Conservation (phyloP, 306 rosid genomes). For the Cercis canadensis region DNA sequence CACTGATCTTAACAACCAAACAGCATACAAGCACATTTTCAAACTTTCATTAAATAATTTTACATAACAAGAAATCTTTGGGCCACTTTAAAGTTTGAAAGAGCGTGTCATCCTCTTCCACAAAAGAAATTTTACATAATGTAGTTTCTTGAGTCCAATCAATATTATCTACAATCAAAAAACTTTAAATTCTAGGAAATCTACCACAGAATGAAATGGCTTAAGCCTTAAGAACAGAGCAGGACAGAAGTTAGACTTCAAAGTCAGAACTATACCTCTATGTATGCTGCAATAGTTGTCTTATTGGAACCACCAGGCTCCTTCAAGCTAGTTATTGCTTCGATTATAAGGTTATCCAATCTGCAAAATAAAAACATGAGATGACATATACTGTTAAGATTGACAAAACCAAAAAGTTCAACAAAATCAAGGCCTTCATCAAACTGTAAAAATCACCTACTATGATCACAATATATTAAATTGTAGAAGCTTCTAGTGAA, state of each 20-base stretch:
- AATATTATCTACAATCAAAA: background rate
- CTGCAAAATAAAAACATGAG: slow-evolving; percentile 49
- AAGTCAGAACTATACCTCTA: slow-evolving; percentile 65
- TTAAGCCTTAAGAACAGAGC: background rate
- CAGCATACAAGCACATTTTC: background rate
- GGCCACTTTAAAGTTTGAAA: background rate
- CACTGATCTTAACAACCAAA: background rate
- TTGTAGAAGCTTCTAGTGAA: background rate
- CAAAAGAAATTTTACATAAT: background rate
- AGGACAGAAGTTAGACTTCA: slow-evolving; percentile 20
- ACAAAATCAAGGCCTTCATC: slow-evolving; percentile 17
- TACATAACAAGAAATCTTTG: background rate
- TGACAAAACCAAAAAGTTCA: slow-evolving; percentile 14
- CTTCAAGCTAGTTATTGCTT: slow-evolving; percentile 76
- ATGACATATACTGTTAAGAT: slow-evolving; percentile 26
- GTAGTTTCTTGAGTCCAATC: background rate
- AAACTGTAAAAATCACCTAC: background rate
- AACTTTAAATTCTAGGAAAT: slow-evolving; percentile 4
- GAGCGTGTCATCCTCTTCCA: background rate
- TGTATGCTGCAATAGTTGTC: slow-evolving; percentile 81
- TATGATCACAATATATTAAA: background rate
- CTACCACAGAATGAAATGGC: slow-evolving; percentile 1
- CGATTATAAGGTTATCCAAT: slow-evolving; percentile 86
- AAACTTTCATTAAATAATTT: background rate
- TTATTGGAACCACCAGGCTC: slow-evolving; percentile 91